Conservation (phyloP, 495 filamentous ascomycete species). For the Xylaria venustula region DNA sequence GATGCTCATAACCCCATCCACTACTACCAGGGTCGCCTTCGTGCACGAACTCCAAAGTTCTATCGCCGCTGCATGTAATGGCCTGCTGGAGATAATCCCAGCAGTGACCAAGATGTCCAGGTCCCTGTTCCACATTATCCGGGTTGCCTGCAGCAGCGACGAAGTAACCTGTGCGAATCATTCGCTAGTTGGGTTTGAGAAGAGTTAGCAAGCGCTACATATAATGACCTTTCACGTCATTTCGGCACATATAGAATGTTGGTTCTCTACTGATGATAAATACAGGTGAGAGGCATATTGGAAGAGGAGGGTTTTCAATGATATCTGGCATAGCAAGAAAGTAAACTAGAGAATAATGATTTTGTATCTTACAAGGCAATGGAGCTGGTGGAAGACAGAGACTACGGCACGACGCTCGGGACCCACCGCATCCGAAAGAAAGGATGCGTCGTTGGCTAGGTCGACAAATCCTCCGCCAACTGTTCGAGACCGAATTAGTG, state of each 20-base stretch:
- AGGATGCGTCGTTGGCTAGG: not conserved
- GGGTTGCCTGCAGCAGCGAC: conserved; percentile 10
- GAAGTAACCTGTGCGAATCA: not conserved
- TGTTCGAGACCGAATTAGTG: too few relatives aligned
- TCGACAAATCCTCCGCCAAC: too few relatives aligned
- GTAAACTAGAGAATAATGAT: too few relatives aligned
- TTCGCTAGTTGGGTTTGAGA: not conserved
- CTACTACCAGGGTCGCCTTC: not conserved
- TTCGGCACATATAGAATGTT: too few relatives aligned
- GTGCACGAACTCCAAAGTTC: conserved; percentile 14
- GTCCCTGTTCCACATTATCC: not conserved
- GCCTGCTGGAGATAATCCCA: conserved; percentile 30
- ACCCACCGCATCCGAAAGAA: not conserved
- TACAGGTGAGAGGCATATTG: too few relatives aligned
- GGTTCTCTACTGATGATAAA: too few relatives aligned
- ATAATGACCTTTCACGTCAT: too few relatives aligned
- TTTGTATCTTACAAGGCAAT: conserved; percentile 16
- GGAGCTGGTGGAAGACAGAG: conserved; percentile 27
- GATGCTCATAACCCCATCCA: conserved; percentile 7
- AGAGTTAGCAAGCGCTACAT: not conserved
- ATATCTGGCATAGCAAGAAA: too few relatives aligned
- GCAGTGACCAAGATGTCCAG: conserved; percentile 28
- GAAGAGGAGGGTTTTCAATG: too few relatives aligned
- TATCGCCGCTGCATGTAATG: conserved; percentile 33
- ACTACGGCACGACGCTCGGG: not conserved